Evolutionary conservation across 1,139 yeast species (phyloP).

Genomic region (Candida albicans): DNA sequence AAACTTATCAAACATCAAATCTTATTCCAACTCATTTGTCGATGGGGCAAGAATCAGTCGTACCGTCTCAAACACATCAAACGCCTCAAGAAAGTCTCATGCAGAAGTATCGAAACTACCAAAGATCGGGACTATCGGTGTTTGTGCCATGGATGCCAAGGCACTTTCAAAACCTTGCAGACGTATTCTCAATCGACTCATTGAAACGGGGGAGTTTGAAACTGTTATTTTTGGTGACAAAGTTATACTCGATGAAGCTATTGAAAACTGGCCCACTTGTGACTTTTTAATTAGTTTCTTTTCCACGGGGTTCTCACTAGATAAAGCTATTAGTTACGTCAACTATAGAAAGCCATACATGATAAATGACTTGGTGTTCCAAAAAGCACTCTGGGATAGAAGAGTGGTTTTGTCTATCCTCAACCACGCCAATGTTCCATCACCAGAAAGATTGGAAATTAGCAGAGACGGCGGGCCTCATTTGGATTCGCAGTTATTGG

Average conservation of each 20-base stretch:
- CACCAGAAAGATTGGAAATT: slow-evolving; percentile 84
- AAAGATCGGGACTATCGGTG: slow-evolving; percentile 90
- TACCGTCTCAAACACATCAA: slow-evolving; percentile 38
- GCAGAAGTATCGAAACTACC: slow-evolving; percentile 54
- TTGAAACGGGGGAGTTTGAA: slow-evolving; percentile 94
- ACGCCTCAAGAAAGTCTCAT: slow-evolving; percentile 43
- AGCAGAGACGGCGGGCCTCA: slow-evolving; percentile 97
- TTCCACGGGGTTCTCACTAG: slow-evolving; percentile 94
- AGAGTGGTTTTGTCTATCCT: slow-evolving; percentile 81
- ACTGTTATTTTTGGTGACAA: slow-evolving; percentile 97
- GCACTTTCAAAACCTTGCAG: slow-evolving; percentile 96
- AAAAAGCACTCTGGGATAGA: slow-evolving; percentile 95
- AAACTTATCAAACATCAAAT: slow-evolving; percentile 7
- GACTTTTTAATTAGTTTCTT: slow-evolving; percentile 92
- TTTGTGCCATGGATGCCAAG: slow-evolving; percentile 98
- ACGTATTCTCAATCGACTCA: slow-evolving; percentile 80
- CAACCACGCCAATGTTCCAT: slow-evolving; percentile 80
- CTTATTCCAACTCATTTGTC: slow-evolving; percentile 12
- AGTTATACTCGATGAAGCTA: slow-evolving; percentile 86
- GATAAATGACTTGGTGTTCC: slow-evolving; percentile 87
- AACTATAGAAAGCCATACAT: slow-evolving; percentile 86
- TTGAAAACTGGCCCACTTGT: slow-evolving; percentile 98
- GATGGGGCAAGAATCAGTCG: slow-evolving; percentile 24
- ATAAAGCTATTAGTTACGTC: slow-evolving; percentile 90
- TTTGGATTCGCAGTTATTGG: slow-evolving; percentile 60